Evolutionary conservation across 2,329 filamentous ascomycete species (phyloP), one percentile per base, ranked within the genome.

Genomic region (Aspergillus thermomutatus): DNA sequence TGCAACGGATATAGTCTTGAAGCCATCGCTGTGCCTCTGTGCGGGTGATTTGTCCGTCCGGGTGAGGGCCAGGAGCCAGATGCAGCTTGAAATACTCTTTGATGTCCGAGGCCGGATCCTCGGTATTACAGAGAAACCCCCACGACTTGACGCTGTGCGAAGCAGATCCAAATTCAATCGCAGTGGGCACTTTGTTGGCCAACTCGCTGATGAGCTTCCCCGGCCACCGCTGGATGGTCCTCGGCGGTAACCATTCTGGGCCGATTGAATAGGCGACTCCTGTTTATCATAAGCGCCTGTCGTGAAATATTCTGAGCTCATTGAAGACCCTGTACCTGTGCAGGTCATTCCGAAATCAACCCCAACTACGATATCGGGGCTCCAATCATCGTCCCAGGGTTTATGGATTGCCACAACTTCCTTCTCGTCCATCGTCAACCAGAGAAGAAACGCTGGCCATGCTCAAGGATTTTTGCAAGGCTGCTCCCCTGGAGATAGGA

Each of bases 31-130:
- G 60, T 9, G 69, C 64, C 27, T 73, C 64, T 23, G 59, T 27
- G 14, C 61, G 51, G 21, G 55, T 68, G 8, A 64, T 66, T 1
- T 57, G 59, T 3, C 64, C 60, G n/a, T 64, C 61, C 21, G 70
- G 66, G 17, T 64, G 56, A 51, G 71, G 64, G 9, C 61, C 57
- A 34, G 69, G 66, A 26, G 70, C 71, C 0, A 76, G 66, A 46
- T 71, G 69, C 11, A 72, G 64, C 50, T 76, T 76, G 69, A 76
- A 76, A 51, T 69, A 73, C 50, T 74, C 72, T 28, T 68, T 63
- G 34, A 68, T 59, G 7, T 71, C 66, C 1, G 56, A 37, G 0
- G 45, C 48, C 8, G 64, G 58, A 10, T 71, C 65, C n/a, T 72
- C 66, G 25, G 68, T 56, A 49, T 77, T 72, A 27, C 66, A 74